Percentiles rank a stretch among this genome's conserved stretches.
phyloP scores from a whole-genome alignment of 768 basidiomycete genomes.

The Podaxis sp. region DNA sequence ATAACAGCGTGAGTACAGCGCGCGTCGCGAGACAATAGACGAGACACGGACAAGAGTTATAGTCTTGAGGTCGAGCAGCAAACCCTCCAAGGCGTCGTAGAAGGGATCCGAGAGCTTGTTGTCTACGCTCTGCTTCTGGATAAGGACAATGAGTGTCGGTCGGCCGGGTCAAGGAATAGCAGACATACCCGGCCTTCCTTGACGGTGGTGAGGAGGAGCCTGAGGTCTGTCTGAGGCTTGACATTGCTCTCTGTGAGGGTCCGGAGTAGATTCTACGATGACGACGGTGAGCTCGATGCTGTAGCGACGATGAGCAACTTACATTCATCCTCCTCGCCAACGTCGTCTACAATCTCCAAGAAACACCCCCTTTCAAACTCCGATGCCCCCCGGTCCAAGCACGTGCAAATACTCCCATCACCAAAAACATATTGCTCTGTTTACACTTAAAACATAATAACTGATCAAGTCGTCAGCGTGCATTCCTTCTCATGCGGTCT shows the following conservation, averaged over 20 bases:
- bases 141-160: slow-evolving; percentile 4
- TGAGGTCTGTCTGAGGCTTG: slow-evolving; percentile 73
- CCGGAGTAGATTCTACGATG: slow-evolving; percentile 78
- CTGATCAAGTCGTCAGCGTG: too few species aligned
- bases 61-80: slow-evolving; percentile 82
- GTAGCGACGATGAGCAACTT: slow-evolving; percentile 30
- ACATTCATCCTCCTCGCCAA: slow-evolving; percentile 44
- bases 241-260: slow-evolving; percentile 80
- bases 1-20: slow-evolving; percentile 26
- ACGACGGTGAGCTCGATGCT: slow-evolving; percentile 8
- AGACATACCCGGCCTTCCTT: slow-evolving; percentile 83
- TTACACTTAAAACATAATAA: too few species aligned
- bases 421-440: background rate
- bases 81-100: slow-evolving; percentile 90
- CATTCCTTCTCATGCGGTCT: too few species aligned
- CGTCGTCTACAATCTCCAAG: slow-evolving; percentile 17
- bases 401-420: slow-evolving; percentile 16
- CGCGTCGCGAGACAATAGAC: slow-evolving; percentile 23
- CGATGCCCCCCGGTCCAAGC: slow-evolving; percentile 19
- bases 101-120: slow-evolving; percentile 82
- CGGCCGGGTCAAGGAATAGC: slow-evolving; percentile 18
- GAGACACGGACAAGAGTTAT: slow-evolving; percentile 57
- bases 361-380: slow-evolving; percentile 19
- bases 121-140: slow-evolving; percentile 51
- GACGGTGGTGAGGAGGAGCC: slow-evolving; percentile 78